phyloP scores from a whole-genome alignment of 1,284 basidiomycete genomes.

The Inonotus hispidus region DNA sequence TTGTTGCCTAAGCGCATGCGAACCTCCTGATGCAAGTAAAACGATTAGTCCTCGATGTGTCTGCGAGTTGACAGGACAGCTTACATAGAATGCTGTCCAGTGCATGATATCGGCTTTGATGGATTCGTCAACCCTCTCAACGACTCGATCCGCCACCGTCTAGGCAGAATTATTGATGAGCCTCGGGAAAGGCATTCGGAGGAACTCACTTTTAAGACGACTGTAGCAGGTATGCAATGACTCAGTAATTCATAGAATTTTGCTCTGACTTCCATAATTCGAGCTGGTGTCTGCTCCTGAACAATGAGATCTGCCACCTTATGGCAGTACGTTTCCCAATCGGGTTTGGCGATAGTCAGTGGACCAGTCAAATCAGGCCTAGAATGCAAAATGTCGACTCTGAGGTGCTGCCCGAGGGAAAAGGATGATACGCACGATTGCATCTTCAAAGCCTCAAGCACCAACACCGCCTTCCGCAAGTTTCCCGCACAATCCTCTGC shows the following conservation, averaged over 20 bases:
- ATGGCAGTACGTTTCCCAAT: conserved; percentile 98
- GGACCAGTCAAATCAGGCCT: conserved; percentile 73
- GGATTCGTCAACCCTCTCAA: conserved; percentile 83
- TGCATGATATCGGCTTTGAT: conserved; percentile 90
- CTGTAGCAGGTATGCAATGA: conserved; percentile 95
- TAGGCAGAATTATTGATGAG: conserved; percentile 28
- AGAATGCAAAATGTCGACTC: background rate
- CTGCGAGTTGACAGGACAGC: conserved; percentile 26
- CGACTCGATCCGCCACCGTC: conserved; percentile 85
- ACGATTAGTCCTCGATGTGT: background rate
- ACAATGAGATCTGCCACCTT: conserved; percentile 77
- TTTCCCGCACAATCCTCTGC: conserved; percentile 84
- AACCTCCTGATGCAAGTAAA: conserved; percentile 60
- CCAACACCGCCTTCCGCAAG: conserved; percentile 89
- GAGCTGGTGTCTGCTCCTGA: conserved; percentile 88
- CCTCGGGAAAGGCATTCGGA: background rate
- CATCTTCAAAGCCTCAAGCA: conserved; percentile 95
- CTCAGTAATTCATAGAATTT: conserved; percentile 96
- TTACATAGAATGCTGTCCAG: conserved; percentile 94
- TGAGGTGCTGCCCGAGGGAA: background rate
- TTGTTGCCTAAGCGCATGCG: conserved; percentile 88
- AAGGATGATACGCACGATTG: conserved; percentile 58
- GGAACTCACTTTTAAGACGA: conserved; percentile 75
- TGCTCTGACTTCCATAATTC: conserved; percentile 85
- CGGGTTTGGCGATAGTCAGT: conserved; percentile 86